Base-by-base conservation (phyloP, 345 rosid species). In the Gossypium thurberi region DNA sequence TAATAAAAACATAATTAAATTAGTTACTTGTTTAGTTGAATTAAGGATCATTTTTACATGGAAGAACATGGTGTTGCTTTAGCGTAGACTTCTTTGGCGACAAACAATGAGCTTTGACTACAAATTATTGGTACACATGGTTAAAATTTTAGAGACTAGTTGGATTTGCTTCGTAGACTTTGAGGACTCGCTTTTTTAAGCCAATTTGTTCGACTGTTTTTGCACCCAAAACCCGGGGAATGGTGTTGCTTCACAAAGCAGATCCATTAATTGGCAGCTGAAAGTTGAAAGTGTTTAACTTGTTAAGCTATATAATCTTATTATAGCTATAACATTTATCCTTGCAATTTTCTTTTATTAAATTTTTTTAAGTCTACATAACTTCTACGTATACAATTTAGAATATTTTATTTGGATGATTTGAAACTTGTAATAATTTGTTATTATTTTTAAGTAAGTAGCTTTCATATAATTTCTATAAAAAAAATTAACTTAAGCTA, bases 171-270 rank as follows among this genome's bases (percentile, higher is more conserved):
- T 33, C 40, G 1, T 33, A 33, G 6, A 33, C 40, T 33, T 33
- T 33, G 40, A 33, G 40, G 40, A 33, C 40, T 33, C 40, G 6
- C 6, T 4, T 28, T 33, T 50, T 53, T 52, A 13, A 71, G 59
- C 26, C 47, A 20, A 6, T 13, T 42, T 63, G 20, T 55, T 65
- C 40, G 73, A 46, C 66, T 66, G 46, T 8, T 33, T 48, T 72
- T 47, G 69, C 80, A 72, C 63, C 42, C 56, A 59, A 64, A 72
- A n/a, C 11, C 23, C 10, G 23, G 8, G 11, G 40, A 33, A 33
- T 5, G 7, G 40, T 33, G 7, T 33, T 33, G 40, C 40, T 33
- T 33, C 6, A 33, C 40, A 33, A 33, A 33, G 7, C 6, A 33
- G 40, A 33, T 33, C 7, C 40, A 33, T 33, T 33, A 33, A 33